Evolutionary conservation across 345 rosid species (phyloP), one percentile per base, ranked within the genome.

Genomic region (Melaleuca quinquenervia): DNA sequence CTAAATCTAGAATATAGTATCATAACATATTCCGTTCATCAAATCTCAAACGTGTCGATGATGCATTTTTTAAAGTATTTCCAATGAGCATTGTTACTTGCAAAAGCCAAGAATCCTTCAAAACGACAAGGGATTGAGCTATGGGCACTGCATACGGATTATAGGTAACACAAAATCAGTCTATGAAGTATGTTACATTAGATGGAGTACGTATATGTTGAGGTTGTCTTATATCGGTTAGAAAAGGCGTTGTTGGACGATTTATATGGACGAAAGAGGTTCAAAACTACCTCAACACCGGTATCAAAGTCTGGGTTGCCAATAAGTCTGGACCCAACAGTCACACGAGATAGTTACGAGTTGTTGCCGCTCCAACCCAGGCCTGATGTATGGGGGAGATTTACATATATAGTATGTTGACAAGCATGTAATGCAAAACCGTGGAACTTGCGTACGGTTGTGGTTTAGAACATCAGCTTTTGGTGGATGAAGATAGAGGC

Each of bases 91-190:
- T 14, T 2, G 18, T 36, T 21, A 70, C 6, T 36, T 70, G 44
- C 8, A 41, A 70, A 18, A 18, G 24, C 22, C 26, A 8, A 8
- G 26, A 36, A 36, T 70, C 26, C 3, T 70, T 70, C 3, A 21
- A 36, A 18, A 21, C 7, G 11, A 36, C 26, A 8, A 70, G 26
- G 18, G 32, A 36, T 36, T 36, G 6, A 70, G 80, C 20, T 48
- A 9, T 3, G 1, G 9, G 13, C 9, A 6, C 1, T 0, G 0
- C 10, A 11, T 18, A 20, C 7, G 6, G 3, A 36, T 70, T 70
- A 20, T 36, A 70, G 18, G 36, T 9, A 2, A 1, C 48, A 9
- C 14, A 1, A 0, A 64, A 1, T 36, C 48, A 32, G 2, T 70
- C 13, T 36, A 18, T 2, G 11, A 11, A 36, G 22, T 58, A 58